Evolutionary conservation across 1,284 basidiomycete genomes (phyloP).

Genomic region (Chalciporus sp.): DNA sequence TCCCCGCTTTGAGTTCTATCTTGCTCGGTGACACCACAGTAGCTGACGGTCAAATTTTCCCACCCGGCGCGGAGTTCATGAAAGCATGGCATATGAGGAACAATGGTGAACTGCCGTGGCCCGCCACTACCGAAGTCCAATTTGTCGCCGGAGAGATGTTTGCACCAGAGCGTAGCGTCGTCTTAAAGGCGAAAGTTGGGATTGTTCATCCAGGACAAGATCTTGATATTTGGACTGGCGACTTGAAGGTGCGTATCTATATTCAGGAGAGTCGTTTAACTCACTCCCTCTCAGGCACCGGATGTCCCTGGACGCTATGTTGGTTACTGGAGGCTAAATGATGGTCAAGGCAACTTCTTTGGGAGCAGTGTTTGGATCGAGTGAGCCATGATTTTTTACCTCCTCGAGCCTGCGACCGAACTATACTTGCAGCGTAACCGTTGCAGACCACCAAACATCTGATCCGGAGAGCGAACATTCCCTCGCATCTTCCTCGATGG

Average conservation of each 20-base stretch:
- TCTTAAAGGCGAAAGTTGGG: constrained; percentile 51
- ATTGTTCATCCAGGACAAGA: constrained; percentile 54
- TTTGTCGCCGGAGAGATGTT: constrained; percentile 69
- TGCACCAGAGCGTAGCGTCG: constrained; percentile 36
- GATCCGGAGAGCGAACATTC: constrained; percentile 47
- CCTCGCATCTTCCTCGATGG: constrained; percentile 68
- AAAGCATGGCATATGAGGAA: constrained; percentile 81
- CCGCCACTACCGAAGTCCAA: constrained; percentile 61
- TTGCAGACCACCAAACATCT: constrained; percentile 51
- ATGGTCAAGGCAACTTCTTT: constrained; percentile 60
- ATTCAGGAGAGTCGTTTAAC: background rate
- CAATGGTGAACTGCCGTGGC: constrained; percentile 65
- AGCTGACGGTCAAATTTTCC: constrained; percentile 74
- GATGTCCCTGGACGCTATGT: constrained; percentile 72
- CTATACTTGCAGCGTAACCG: constrained; percentile 55
- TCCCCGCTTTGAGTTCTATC: constrained; percentile 45
- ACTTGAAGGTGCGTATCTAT: constrained; percentile 60
- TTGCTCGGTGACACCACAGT: constrained; percentile 73
- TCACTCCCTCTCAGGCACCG: constrained; percentile 54
- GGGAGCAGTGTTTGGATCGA: constrained; percentile 78
- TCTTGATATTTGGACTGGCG: constrained; percentile 69
- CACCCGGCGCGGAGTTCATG: constrained; percentile 81
- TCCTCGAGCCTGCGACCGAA: constrained; percentile 2
- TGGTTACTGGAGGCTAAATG: constrained; percentile 73
- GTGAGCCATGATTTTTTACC: constrained; percentile 40